Evolutionary conservation across 306 rosid species (phyloP).

Genomic region (Castanea sativa): DNA sequence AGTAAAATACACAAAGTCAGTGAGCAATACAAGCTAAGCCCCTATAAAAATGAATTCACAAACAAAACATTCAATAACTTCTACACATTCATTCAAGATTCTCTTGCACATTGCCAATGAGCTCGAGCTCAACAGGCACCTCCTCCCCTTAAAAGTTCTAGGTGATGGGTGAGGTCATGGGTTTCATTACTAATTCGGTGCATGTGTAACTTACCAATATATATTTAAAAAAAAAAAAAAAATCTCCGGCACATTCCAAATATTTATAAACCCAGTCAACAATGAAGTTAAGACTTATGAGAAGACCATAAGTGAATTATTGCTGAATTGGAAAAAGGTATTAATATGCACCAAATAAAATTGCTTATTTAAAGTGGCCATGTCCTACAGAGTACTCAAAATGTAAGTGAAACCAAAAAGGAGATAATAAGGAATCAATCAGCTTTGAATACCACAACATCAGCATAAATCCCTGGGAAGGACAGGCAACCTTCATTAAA

Average conservation of each 20-base stretch:
- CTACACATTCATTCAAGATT: neutral
- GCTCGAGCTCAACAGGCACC: too few relatives aligned
- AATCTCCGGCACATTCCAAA: neutral
- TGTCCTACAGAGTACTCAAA: constrained; percentile 2
- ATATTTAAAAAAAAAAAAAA: too few relatives aligned
- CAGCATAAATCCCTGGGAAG: constrained; percentile 73
- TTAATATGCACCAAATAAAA: constrained; percentile 8
- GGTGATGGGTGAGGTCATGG: too few relatives aligned
- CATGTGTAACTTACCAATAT: too few relatives aligned
- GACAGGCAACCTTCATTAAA: constrained; percentile 86
- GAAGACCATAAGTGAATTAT: constrained; percentile 5
- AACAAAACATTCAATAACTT: neutral
- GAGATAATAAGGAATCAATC: constrained; percentile 7
- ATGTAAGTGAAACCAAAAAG: neutral
- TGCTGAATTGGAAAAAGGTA: neutral
- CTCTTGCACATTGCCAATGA: neutral
- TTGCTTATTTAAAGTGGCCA: constrained; percentile 5
- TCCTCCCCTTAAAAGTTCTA: too few relatives aligned
- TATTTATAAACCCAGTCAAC: neutral
- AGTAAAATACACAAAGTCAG: neutral
- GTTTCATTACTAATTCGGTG: too few relatives aligned
- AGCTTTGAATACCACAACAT: constrained; percentile 49
- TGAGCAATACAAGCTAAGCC: neutral
- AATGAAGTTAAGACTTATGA: neutral
- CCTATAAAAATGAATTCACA: neutral